A percentile compares a stretch with the other conserved stretches of the same genome.
Conservation (phyloP, 148 eudicot species). For the Silene conica region DNA sequence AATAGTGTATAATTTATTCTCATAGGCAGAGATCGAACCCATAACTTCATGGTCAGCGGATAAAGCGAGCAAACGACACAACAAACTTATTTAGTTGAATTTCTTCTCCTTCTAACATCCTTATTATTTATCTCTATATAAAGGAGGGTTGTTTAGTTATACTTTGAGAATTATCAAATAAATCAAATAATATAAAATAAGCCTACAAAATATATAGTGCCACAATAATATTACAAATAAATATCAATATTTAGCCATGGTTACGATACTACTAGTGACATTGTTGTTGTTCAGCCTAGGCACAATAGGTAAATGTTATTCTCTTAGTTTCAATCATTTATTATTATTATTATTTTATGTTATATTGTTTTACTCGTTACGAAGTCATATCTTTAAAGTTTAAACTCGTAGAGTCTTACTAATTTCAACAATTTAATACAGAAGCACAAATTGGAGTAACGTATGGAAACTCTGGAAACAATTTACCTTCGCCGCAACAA, state of each 20-base stretch:
- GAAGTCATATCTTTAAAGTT: no score
- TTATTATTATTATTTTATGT: no score
- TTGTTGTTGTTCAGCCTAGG: slow-evolving; percentile 1
- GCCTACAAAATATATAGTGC: neutral
- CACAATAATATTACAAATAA: neutral
- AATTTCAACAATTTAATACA: neutral
- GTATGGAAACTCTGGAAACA: slow-evolving; percentile 23
- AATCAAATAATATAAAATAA: neutral
- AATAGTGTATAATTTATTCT: no score
- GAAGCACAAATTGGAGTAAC: slow-evolving; percentile 28
- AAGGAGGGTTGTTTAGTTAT: neutral
- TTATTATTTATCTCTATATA: neutral
- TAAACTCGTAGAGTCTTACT: neutral
- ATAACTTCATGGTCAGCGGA: no score
- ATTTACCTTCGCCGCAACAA: slow-evolving; percentile 21
- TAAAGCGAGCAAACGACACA: no score
- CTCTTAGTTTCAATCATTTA: no score
- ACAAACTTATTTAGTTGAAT: no score
- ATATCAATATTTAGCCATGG: neutral
- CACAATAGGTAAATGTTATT: neutral
- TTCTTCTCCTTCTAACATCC: neutral
- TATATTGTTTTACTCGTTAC: no score
- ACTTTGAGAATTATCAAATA: neutral
- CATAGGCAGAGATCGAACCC: no score
- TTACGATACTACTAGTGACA: neutral